phyloP scores from a whole-genome alignment of 2,329 filamentous ascomycete species.

The Pseudopithomyces chartarum region DNA sequence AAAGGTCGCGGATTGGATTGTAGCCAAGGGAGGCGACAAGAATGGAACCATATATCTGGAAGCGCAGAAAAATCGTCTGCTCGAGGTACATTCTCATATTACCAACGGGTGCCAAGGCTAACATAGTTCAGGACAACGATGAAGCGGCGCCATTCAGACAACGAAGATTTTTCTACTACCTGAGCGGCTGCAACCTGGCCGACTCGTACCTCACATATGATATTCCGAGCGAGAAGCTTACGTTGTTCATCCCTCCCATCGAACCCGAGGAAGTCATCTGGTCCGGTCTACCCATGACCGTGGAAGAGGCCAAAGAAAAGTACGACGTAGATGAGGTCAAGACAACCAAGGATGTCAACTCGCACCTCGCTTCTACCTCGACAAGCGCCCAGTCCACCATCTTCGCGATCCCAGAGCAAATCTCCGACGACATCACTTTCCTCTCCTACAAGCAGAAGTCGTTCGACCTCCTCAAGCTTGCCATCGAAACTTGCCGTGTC shows the following conservation, averaged over 20 bases:
- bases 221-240: constrained; percentile 72
- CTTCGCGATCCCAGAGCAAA: constrained; percentile 78
- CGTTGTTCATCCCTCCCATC: constrained; percentile 87
- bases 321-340: constrained; percentile 73
- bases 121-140: constrained; percentile 72
- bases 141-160: constrained; percentile 81
- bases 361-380: constrained; percentile 64
- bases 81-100: constrained; percentile 58
- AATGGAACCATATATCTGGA: constrained; percentile 86
- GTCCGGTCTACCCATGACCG: constrained; percentile 82
- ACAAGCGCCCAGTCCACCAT: constrained; percentile 58
- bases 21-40: constrained; percentile 65
- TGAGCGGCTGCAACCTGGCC: constrained; percentile 81
- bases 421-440: constrained; percentile 74
- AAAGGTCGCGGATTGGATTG: constrained; percentile 80
- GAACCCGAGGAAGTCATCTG: constrained; percentile 91
- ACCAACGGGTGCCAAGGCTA: constrained; percentile 4
- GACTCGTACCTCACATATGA: constrained; percentile 85
- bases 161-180: constrained; percentile 91
- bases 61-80: constrained; percentile 76
- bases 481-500: constrained; percentile 80
- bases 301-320: constrained; percentile 72
- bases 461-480: constrained; percentile 58
- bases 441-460: constrained; percentile 71
- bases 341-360: constrained; percentile 74